A percentile compares a stretch with the other conserved stretches of the same genome.
These are phyloP conservation scores for Circinella umbellata DNA, from an alignment of 371 early-diverging fungal genomes.

Conservation along the genomic window DNA sequence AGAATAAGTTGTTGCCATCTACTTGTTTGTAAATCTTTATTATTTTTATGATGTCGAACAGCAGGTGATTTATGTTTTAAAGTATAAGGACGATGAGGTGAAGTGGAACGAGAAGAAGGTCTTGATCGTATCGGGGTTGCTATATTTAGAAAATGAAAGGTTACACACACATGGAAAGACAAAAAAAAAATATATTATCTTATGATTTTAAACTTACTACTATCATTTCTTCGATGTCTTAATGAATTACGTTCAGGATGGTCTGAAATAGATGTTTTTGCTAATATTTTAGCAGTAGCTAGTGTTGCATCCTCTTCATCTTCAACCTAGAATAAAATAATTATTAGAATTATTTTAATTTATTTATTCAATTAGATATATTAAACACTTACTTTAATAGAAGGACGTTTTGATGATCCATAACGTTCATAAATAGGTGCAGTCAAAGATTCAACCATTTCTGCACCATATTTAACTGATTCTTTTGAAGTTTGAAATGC, in stretches of 20 bases:
- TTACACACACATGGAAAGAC: background rate
- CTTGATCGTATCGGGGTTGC: constrained; percentile 22
- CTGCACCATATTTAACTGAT: constrained; percentile 63
- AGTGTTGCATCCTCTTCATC: constrained; percentile 41
- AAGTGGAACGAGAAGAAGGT: constrained; percentile 34
- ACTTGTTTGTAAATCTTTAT: constrained; percentile 19
- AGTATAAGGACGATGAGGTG: constrained; percentile 36
- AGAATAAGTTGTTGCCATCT: constrained; percentile 74
- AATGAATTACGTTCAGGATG: constrained; percentile 17
- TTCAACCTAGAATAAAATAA: constrained; percentile 8
- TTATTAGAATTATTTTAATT: background rate
- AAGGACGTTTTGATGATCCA: constrained; percentile 21
- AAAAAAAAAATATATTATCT: too few species aligned
- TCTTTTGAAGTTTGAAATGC: constrained; percentile 81
- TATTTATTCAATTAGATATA: too few species aligned
- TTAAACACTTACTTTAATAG: background rate
- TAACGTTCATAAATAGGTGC: constrained; percentile 46
- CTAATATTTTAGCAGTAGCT: constrained; percentile 41
- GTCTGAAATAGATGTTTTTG: constrained; percentile 38
- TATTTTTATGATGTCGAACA: constrained; percentile 1
- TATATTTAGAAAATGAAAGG: background rate
- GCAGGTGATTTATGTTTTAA: constrained; percentile 17
- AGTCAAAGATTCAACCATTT: constrained; percentile 74
- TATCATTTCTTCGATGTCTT: constrained; percentile 5
- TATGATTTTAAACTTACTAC: background rate